phyloP scores from a whole-genome alignment of 2,329 filamentous ascomycete genomes.

The Venturia oleaginea region DNA sequence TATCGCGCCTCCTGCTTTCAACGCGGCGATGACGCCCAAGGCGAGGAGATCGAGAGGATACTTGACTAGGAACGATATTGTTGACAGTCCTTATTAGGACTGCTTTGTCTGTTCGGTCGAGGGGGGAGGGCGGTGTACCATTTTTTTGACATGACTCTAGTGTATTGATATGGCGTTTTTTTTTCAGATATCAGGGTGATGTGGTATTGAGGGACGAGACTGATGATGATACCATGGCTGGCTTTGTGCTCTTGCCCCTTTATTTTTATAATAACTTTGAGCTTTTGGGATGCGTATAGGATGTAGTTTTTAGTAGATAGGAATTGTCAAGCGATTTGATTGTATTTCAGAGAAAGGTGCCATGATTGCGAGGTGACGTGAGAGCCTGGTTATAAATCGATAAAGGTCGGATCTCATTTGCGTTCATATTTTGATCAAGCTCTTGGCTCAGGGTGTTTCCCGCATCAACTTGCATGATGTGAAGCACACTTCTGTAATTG shows the following conservation, averaged over 20 bases:
- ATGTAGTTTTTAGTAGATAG: neutral
- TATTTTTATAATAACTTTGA: neutral
- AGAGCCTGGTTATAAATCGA: neutral
- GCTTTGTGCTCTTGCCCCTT: neutral
- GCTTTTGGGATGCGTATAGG: neutral
- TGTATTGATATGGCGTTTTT: neutral
- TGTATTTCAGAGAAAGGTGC: too few species aligned
- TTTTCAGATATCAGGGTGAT: neutral
- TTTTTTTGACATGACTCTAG: neutral
- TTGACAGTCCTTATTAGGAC: constrained; percentile 57
- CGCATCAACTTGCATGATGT: neutral
- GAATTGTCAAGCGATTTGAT: neutral
- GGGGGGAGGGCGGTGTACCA: too few species aligned
- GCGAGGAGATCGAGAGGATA: constrained; percentile 50
- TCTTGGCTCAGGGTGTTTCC: neutral
- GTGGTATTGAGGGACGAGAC: neutral
- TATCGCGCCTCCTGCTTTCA: constrained; percentile 56
- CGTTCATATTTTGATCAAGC: neutral
- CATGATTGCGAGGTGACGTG: neutral
- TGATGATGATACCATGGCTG: constrained; percentile 5
- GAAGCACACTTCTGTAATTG: too few species aligned
- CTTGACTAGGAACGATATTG: constrained; percentile 72
- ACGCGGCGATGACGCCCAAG: constrained; percentile 23
- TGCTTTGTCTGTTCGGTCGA: too few species aligned
- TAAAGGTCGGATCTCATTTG: neutral